Percentiles rank a stretch among this genome's conserved stretches.
Conservation (phyloP, 2,329 filamentous ascomycete genomes). For the Sporothrix euskadiensis region DNA sequence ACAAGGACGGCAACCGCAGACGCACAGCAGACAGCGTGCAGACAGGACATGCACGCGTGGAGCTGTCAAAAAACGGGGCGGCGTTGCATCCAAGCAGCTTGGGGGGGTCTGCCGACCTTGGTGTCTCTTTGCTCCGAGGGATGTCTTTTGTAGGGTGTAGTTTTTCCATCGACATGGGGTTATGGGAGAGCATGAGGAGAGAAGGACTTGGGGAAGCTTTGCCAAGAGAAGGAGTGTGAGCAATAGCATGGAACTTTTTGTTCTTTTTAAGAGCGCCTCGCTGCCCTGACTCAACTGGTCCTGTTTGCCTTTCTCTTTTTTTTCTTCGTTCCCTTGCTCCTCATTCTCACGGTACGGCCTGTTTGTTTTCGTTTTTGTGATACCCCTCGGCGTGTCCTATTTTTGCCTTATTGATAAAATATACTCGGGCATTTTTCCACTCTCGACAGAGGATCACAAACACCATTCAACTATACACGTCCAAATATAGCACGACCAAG, state of each 20-base stretch:
- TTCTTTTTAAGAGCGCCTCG: not conserved
- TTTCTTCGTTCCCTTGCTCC: not conserved
- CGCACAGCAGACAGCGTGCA: not conserved
- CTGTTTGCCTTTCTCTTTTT: not conserved
- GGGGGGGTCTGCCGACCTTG: not conserved
- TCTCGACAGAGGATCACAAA: too few relatives aligned
- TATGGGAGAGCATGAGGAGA: not conserved
- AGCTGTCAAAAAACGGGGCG: not conserved
- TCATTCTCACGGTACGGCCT: slow-evolving; percentile 1
- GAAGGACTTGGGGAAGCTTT: not conserved
- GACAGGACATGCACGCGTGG: not conserved
- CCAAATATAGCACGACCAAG: not conserved
- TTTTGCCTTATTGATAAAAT: not conserved
- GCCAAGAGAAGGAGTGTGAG: not conserved
- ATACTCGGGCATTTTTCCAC: not conserved
- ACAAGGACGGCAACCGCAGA: not conserved
- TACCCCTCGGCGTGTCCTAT: not conserved
- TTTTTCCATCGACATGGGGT: slow-evolving; percentile 19
- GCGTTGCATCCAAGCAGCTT: not conserved
- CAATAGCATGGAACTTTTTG: not conserved
- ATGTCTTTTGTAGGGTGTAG: not conserved
- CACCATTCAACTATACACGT: not conserved
- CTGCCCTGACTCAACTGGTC: not conserved
- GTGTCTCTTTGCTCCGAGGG: not conserved
- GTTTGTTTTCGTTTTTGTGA: not conserved